Conservation (phyloP, 441 rosid genomes). For the Metrosideros polymorpha region DNA sequence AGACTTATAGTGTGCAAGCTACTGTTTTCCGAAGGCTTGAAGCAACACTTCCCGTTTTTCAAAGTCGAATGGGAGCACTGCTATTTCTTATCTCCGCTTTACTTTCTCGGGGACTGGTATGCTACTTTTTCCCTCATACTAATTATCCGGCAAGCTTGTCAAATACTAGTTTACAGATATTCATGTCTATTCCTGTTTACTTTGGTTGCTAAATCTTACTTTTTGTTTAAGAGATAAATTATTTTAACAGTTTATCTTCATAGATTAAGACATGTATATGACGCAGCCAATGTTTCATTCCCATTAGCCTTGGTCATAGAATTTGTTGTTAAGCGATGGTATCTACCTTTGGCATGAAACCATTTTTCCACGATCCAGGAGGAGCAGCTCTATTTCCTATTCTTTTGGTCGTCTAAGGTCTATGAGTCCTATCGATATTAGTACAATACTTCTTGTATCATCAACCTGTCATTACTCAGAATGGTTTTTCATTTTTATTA, state of each 20-base stretch:
- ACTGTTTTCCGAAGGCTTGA: slow-evolving; percentile 50
- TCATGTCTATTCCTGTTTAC: not conserved
- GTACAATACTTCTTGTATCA: not conserved
- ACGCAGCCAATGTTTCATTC: not conserved
- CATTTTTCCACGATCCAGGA: not conserved
- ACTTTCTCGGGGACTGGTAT: slow-evolving; percentile 95
- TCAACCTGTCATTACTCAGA: not conserved
- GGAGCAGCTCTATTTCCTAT: not conserved
- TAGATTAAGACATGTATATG: not conserved
- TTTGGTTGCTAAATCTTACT: not conserved
- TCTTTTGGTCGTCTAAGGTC: not conserved
- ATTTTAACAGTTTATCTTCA: not conserved
- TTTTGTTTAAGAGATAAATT: not conserved
- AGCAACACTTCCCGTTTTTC: slow-evolving; percentile 56
- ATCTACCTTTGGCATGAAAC: not conserved
- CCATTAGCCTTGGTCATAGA: not conserved
- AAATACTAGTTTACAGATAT: not conserved
- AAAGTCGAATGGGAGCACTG: slow-evolving; percentile 92
- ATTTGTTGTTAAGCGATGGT: not conserved
- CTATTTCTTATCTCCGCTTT: slow-evolving; percentile 90
- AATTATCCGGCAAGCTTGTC: not conserved
- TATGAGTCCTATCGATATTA: not conserved
- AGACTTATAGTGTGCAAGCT: slow-evolving; percentile 37
- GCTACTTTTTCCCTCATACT: not conserved
- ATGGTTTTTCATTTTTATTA: not conserved